A percentile compares a stretch with the other conserved stretches of the same genome.
phyloP scores from a whole-genome alignment of 179 eudicot genomes.

The Beta lomatogona region DNA sequence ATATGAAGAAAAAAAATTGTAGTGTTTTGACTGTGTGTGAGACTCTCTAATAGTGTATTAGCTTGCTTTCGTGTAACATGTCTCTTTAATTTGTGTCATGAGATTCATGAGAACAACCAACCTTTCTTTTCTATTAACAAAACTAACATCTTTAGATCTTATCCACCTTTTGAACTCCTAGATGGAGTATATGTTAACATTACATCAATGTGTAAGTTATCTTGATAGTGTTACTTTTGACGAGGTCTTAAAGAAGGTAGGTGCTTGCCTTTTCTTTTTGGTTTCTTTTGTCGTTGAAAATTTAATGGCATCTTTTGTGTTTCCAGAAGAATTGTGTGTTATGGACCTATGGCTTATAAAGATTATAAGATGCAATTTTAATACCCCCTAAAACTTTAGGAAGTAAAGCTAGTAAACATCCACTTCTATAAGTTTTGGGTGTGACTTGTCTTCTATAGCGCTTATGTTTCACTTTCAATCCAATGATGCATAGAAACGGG shows the following conservation, averaged over 20 bases:
- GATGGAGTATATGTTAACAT: not conserved
- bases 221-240: not conserved
- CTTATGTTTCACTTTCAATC: no score
- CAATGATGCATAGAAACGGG: no score
- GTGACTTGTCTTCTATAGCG: no score
- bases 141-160: slow-evolving; percentile 15
- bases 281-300: slow-evolving; percentile 12
- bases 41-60: slow-evolving; percentile 16
- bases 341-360: no score
- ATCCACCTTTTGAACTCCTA: not conserved
- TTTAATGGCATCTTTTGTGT: not conserved
- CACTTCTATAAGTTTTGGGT: no score
- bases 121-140: not conserved
- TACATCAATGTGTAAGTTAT: not conserved
- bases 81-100: slow-evolving; percentile 25
- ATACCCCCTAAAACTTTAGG: no score
- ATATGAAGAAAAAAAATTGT: no score
- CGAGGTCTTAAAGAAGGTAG: not conserved
- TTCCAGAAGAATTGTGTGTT: no score
- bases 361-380: no score
- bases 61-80: slow-evolving; percentile 16
- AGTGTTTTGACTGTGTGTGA: not conserved
- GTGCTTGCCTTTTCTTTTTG: not conserved
- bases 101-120: slow-evolving; percentile 7
- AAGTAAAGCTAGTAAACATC: no score